Evolutionary conservation across 2,329 filamentous ascomycete species (phyloP).

Genomic region (Verticillium albo-atrum): DNA sequence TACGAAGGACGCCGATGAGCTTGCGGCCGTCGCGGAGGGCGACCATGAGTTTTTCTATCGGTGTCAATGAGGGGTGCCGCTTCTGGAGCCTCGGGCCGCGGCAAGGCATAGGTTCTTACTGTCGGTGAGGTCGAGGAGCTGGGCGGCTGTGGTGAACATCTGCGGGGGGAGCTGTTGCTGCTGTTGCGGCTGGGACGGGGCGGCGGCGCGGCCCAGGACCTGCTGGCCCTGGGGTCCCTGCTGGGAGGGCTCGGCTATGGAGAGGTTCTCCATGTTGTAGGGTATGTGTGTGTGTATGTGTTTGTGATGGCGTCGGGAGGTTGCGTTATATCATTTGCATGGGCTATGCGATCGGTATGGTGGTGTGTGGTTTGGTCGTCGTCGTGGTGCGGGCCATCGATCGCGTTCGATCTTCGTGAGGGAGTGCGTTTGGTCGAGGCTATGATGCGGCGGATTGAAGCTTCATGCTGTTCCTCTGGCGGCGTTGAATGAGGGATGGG

Average conservation of each 20-base stretch:
- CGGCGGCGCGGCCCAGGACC: slow-evolving; percentile 22
- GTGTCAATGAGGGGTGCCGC: slow-evolving; percentile 2
- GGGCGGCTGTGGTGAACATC: slow-evolving; percentile 97
- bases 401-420: not conserved
- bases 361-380: not conserved
- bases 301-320: not conserved
- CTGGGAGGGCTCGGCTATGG: slow-evolving; percentile 35
- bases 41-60: slow-evolving; percentile 86
- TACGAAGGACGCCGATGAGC: slow-evolving; percentile 84
- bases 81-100: not conserved
- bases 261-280: slow-evolving; percentile 48
- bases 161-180: slow-evolving; percentile 70
- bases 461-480: not conserved
- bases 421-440: not conserved
- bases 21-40: slow-evolving; percentile 91
- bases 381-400: not conserved
- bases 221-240: slow-evolving; percentile 28
- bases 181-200: slow-evolving; percentile 41
- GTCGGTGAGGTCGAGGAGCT: slow-evolving; percentile 92
- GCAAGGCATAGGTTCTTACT: slow-evolving; percentile 56
- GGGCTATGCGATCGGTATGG: not conserved
- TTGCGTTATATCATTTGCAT: not conserved
- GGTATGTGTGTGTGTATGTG: no score
- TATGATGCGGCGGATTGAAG: not conserved
- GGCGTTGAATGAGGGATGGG: not conserved